phyloP scores from a whole-genome alignment of 1,139 yeast species.

The Pichia sp. region DNA sequence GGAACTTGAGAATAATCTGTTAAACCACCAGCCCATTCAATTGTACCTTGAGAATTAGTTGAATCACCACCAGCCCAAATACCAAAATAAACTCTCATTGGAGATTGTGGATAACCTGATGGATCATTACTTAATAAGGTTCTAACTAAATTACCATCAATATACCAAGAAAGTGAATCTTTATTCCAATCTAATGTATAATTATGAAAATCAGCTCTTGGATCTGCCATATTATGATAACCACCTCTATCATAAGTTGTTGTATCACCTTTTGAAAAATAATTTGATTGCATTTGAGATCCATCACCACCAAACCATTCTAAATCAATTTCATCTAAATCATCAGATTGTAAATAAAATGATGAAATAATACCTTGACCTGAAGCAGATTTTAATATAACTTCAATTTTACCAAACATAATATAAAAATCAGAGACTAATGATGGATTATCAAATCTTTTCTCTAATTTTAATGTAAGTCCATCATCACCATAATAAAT shows the following conservation, averaged over 20 bases:
- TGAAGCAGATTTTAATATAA: slow-evolving; percentile 59
- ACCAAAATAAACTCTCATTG: slow-evolving; percentile 42
- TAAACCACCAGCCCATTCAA: slow-evolving; percentile 54
- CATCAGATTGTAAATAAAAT: slow-evolving; percentile 78
- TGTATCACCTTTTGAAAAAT: slow-evolving; percentile 73
- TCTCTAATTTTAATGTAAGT: slow-evolving; percentile 48
- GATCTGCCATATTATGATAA: slow-evolving; percentile 52
- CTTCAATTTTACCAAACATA: slow-evolving; percentile 83
- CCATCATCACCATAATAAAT: slow-evolving; percentile 47
- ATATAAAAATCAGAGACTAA: slow-evolving; percentile 70
- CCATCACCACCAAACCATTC: slow-evolving; percentile 80
- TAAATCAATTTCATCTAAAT: slow-evolving; percentile 77
- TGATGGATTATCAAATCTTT: slow-evolving; percentile 70
- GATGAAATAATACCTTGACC: slow-evolving; percentile 78
- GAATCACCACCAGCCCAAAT: slow-evolving; percentile 58
- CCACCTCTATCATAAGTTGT: slow-evolving; percentile 74
- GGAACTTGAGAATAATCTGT: slow-evolving; percentile 47
- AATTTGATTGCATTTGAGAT: slow-evolving; percentile 71
- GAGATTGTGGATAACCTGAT: slow-evolving; percentile 46
- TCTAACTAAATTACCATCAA: slow-evolving; percentile 39
- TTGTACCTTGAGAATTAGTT: slow-evolving; percentile 43
- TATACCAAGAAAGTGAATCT: slow-evolving; percentile 44
- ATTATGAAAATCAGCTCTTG: slow-evolving; percentile 58
- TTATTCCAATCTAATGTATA: slow-evolving; percentile 81
- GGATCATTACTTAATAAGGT: slow-evolving; percentile 35